These are phyloP conservation scores for Exophiala sp. DNA, from an alignment of 2,329 filamentous ascomycete species.

Conservation along the genomic window DNA sequence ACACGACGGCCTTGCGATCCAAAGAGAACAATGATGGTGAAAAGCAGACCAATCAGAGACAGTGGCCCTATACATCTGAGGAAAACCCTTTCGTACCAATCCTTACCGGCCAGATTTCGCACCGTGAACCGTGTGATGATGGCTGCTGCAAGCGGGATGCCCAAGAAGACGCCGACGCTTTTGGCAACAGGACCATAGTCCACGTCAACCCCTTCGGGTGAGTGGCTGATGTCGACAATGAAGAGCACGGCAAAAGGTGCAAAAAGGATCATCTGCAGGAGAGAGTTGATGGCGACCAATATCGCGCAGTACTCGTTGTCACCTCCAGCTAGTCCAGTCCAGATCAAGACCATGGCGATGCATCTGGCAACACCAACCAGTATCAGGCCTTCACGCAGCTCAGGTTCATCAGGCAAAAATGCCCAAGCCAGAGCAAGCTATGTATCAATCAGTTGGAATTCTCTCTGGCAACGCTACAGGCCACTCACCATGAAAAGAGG, in stretches of 20 bases:
- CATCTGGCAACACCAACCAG: constrained; percentile 81
- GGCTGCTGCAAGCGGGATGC: constrained; percentile 76
- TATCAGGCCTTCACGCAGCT: constrained; percentile 63
- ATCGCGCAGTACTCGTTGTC: constrained; percentile 81
- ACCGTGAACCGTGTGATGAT: constrained; percentile 69
- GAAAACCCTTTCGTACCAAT: constrained; percentile 67
- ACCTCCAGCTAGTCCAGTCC: constrained; percentile 73
- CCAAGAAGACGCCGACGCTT: constrained; percentile 79
- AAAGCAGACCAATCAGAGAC: constrained; percentile 78
- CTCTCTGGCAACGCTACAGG: not conserved
- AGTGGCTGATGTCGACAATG: constrained; percentile 63
- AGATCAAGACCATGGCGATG: constrained; percentile 82
- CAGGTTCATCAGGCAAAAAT: constrained; percentile 50
- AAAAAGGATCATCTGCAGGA: constrained; percentile 71
- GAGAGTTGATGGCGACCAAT: constrained; percentile 70
- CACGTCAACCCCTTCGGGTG: constrained; percentile 37
- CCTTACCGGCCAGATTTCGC: constrained; percentile 50
- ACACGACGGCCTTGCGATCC: constrained; percentile 74
- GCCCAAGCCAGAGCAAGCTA: constrained; percentile 52
- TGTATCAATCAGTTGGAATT: not conserved
- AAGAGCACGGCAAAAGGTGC: constrained; percentile 67
- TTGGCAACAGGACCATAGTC: constrained; percentile 67
- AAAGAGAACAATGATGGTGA: constrained; percentile 83
- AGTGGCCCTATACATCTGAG: constrained; percentile 67
- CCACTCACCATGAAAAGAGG: constrained; percentile 71